These are phyloP conservation scores for Cercospora beticola DNA, from an alignment of 2,329 filamentous ascomycete species.

Conservation along the genomic window DNA sequence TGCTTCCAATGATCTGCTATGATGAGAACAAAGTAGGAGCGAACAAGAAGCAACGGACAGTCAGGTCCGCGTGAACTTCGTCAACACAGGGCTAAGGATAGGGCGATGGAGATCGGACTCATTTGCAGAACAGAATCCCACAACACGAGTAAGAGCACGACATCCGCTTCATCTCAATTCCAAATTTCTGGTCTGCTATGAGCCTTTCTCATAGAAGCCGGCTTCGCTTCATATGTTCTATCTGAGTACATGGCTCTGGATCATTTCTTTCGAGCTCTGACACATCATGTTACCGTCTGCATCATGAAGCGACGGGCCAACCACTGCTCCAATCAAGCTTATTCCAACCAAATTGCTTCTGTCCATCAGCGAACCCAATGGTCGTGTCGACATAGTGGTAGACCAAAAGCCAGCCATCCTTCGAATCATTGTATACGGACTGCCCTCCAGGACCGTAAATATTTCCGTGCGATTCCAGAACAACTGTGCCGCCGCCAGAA, in stretches of 20 bases:
- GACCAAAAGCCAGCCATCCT: conserved; percentile 57
- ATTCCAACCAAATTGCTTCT: conserved; percentile 56
- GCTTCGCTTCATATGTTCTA: neutral
- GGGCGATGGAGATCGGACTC: neutral
- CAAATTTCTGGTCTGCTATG: neutral
- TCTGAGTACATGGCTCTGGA: neutral
- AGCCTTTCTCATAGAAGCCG: neutral
- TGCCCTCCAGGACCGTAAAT: conserved; percentile 68
- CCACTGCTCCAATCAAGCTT: conserved; percentile 51
- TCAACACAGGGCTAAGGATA: neutral
- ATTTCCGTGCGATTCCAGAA: conserved; percentile 59
- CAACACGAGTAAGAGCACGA: neutral
- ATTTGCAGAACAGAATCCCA: neutral
- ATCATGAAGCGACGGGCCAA: conserved; percentile 43
- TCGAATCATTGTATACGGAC: conserved; percentile 55
- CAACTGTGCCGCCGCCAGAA: conserved; percentile 58
- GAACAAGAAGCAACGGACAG: neutral
- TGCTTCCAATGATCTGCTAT: neutral
- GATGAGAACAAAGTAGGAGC: neutral
- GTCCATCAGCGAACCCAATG: conserved; percentile 38
- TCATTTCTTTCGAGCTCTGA: neutral
- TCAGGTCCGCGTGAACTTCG: neutral
- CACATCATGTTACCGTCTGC: neutral
- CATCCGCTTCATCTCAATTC: neutral
- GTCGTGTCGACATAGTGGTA: conserved; percentile 62